A percentile compares a stretch with the other conserved stretches of the same genome.
These are phyloP conservation scores for Linnemannia hyalina DNA, from an alignment of 192 early-diverging fungal genomes.

Conservation along the genomic window DNA sequence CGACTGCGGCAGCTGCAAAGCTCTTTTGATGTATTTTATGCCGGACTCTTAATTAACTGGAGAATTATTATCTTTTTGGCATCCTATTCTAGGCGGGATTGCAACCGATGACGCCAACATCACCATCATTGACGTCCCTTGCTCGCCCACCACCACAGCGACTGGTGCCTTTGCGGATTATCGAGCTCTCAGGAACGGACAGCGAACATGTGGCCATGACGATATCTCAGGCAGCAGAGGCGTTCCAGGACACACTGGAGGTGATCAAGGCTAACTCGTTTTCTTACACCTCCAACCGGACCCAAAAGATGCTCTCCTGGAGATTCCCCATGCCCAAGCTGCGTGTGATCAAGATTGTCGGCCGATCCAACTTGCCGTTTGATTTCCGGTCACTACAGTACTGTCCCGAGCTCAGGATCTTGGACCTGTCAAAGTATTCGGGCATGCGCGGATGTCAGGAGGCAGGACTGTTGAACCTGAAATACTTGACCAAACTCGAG, in stretches of 20 bases:
- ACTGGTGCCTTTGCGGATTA: slow-evolving; percentile 27
- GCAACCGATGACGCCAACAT: not conserved
- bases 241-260: slow-evolving; percentile 52
- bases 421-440: slow-evolving; percentile 54
- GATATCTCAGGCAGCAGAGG: slow-evolving; percentile 44
- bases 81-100: slow-evolving; percentile 15
- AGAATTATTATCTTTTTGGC: not conserved
- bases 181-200: slow-evolving; percentile 43
- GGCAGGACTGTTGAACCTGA: slow-evolving; percentile 32
- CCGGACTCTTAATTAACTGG: not conserved
- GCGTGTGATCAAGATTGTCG: slow-evolving; percentile 39
- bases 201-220: slow-evolving; percentile 49
- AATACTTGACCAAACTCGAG: slow-evolving; percentile 38
- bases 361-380: slow-evolving; percentile 49
- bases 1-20: not conserved
- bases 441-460: slow-evolving; percentile 46
- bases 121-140: not conserved
- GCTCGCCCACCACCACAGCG: not conserved
- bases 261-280: slow-evolving; percentile 54
- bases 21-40: no score
- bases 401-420: slow-evolving; percentile 39
- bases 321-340: slow-evolving; percentile 30
- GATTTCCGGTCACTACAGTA: slow-evolving; percentile 43
- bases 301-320: slow-evolving; percentile 24
- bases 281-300: slow-evolving; percentile 25